phyloP scores from a whole-genome alignment of 2,329 filamentous ascomycete genomes.

The Aspergillus amoenus region DNA sequence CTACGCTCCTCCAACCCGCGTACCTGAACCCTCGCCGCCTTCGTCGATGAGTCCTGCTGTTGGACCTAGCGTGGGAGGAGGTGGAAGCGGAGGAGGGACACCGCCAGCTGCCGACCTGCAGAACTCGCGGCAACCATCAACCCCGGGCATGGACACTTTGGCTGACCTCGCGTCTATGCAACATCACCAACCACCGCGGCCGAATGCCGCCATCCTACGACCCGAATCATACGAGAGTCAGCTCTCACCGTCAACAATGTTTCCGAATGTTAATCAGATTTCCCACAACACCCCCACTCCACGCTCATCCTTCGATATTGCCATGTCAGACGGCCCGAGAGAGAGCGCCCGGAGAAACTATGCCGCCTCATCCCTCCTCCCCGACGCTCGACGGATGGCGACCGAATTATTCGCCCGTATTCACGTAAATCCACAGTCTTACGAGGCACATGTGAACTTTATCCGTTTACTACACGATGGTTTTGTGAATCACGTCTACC shows the following conservation, averaged over 20 bases:
- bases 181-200: conserved; percentile 44
- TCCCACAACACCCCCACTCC: conserved; percentile 41
- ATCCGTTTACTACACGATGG: conserved; percentile 49
- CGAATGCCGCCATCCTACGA: conserved; percentile 39
- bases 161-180: conserved; percentile 50
- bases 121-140: conserved; percentile 42
- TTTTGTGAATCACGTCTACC: conserved; percentile 49
- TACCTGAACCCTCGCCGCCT: conserved; percentile 38
- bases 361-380: conserved; percentile 40
- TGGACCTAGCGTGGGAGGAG: conserved; percentile 25
- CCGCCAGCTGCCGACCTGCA: conserved; percentile 34
- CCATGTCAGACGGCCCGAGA: conserved; percentile 44
- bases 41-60: conserved; percentile 32
- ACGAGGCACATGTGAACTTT: conserved; percentile 48
- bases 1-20: conserved; percentile 35
- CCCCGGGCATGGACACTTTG: conserved; percentile 50
- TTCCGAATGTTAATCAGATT: conserved; percentile 38
- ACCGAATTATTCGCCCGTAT: conserved; percentile 44
- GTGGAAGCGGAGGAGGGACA: conserved; percentile 37
- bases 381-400: conserved; percentile 42
- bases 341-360: conserved; percentile 43
- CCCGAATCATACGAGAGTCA: conserved; percentile 45
- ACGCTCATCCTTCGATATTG: conserved; percentile 45
- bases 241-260: conserved; percentile 43
- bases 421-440: conserved; percentile 47